These are phyloP conservation scores for Chaetomium tenue DNA, from an alignment of 495 filamentous ascomycete species.

Conservation along the genomic window DNA sequence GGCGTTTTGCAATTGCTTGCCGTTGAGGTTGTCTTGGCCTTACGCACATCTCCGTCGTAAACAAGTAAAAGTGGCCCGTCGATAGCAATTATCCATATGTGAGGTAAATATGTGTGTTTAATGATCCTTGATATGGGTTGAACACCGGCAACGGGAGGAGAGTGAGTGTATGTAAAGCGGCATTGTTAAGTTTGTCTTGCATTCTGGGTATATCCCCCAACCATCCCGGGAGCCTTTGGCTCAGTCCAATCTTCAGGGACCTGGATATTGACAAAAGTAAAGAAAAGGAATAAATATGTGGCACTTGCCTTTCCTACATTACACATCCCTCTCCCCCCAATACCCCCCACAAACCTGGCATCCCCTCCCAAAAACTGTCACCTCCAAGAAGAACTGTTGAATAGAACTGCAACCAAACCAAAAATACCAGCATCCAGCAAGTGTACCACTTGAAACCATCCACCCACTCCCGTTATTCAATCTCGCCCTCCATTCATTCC, in stretches of 20 bases:
- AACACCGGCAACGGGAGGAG: no score
- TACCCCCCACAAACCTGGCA: no score
- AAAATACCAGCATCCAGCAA: no score
- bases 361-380: no score
- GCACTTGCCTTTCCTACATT: background rate
- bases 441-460: background rate
- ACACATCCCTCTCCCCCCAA: background rate
- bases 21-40: no score
- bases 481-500: background rate
- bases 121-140: background rate
- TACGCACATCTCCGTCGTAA: no score
- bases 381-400: no score
- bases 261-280: background rate
- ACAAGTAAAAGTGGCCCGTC: no score
- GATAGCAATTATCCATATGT: no score
- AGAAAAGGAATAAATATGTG: background rate
- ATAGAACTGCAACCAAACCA: no score
- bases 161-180: no score
- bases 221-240: background rate
- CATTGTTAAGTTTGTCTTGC: background rate
- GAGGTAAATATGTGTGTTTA: background rate
- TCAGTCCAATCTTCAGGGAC: background rate
- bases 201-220: slow-evolving; percentile 9
- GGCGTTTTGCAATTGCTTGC: no score
- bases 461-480: background rate